Evolutionary conservation across 305 asterid species (phyloP).

Genomic region (Salvia sclarea): DNA sequence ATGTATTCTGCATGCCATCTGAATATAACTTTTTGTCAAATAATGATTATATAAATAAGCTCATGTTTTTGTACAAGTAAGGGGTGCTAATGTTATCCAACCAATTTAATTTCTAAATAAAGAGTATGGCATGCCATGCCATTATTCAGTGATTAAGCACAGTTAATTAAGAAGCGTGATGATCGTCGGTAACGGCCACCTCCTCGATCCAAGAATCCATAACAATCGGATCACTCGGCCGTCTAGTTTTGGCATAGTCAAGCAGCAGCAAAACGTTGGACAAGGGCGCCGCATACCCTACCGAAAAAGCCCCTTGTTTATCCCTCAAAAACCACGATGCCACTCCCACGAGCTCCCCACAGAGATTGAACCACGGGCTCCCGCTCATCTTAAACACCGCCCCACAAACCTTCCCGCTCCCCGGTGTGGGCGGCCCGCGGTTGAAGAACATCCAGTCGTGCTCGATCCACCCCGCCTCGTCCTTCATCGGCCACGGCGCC

Average conservation of each 20-base stretch:
- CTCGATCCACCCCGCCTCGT: conserved; percentile 12
- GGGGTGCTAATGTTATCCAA: too few species aligned
- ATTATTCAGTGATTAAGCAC: too few species aligned
- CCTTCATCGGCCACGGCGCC: conserved; percentile 1
- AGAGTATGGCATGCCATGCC: too few species aligned
- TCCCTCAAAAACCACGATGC: conserved; percentile 20
- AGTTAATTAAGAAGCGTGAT: too few species aligned
- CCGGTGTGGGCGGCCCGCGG: neutral
- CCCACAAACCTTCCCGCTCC: conserved; percentile 10
- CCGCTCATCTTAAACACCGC: neutral
- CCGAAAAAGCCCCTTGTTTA: neutral
- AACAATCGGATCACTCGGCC: conserved; percentile 15
- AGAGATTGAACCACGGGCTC: conserved; percentile 19
- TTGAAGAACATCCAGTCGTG: neutral
- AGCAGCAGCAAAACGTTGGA: neutral
- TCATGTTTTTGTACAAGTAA: too few species aligned
- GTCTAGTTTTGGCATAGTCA: conserved; percentile 1
- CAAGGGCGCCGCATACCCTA: conserved; percentile 4
- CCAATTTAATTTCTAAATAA: too few species aligned
- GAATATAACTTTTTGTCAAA: too few species aligned
- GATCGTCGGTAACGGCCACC: too few species aligned
- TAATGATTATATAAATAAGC: too few species aligned
- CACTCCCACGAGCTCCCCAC: conserved; percentile 12
- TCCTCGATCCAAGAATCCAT: conserved; percentile 22
- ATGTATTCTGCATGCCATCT: too few species aligned